Evolutionary conservation across 2,329 filamentous ascomycete species (phyloP).

Genomic region (Fusarium devonianum): DNA sequence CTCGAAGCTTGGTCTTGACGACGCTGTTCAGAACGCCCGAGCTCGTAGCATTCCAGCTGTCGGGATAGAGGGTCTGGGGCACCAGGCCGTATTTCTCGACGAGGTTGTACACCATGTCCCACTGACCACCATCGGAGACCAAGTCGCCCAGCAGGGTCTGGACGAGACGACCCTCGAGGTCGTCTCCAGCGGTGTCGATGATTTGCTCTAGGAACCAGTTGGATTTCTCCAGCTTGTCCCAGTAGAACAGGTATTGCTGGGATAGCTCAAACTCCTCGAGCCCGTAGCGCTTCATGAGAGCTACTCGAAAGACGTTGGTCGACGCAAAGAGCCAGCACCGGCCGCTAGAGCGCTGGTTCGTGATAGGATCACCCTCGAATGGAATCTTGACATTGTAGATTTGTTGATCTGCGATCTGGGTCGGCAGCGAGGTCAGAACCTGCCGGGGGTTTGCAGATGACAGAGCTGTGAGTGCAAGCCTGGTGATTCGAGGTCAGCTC

Average conservation of each 20-base stretch:
- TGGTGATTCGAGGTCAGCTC: conserved; percentile 42
- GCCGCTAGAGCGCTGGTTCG: conserved; percentile 82
- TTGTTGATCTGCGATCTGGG: conserved; percentile 74
- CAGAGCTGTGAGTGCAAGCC: conserved; percentile 78
- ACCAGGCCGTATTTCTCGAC: conserved; percentile 90
- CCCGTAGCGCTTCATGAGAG: conserved; percentile 83
- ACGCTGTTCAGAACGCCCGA: conserved; percentile 74
- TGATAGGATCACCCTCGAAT: conserved; percentile 81
- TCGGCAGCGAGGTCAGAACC: conserved; percentile 69
- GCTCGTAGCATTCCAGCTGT: conserved; percentile 79
- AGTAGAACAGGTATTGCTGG: conserved; percentile 89
- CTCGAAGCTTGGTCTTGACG: conserved; percentile 85
- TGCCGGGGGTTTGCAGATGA: conserved; percentile 70
- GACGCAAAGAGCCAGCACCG: conserved; percentile 92
- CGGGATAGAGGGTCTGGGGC: conserved; percentile 81
- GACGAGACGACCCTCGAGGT: conserved; percentile 76
- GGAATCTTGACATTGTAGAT: conserved; percentile 86
- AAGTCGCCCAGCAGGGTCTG: conserved; percentile 72
- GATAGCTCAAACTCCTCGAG: conserved; percentile 84
- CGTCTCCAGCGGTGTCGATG: conserved; percentile 74
- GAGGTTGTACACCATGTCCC: conserved; percentile 90
- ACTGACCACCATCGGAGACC: conserved; percentile 84
- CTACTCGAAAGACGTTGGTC: conserved; percentile 91
- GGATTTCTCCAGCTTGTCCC: conserved; percentile 91
- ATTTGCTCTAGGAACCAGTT: conserved; percentile 90